Evolutionary conservation across 306 rosid genomes (phyloP), one percentile per base, ranked within the genome.

Genomic region (Fragaria nilgerrensis): DNA sequence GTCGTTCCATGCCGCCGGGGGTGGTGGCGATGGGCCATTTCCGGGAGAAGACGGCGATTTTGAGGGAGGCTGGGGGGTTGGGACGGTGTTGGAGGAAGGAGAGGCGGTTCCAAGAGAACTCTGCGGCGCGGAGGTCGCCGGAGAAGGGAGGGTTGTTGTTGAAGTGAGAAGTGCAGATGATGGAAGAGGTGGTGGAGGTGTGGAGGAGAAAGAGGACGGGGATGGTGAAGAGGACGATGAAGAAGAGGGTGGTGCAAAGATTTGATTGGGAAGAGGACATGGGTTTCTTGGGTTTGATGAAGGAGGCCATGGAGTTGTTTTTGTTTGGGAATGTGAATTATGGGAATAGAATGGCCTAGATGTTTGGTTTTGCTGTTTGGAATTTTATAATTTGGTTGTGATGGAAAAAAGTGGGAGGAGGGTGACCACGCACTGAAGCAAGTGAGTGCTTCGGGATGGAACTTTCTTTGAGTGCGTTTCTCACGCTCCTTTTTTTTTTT

Each of bases 1-100:
- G 99, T 62, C 99, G 93, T 15, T 95, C 99, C 99, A 95, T 95
- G 84, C 99, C 99, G 0, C 99, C 99, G 0, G 99, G 99, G 14
- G 82, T 75, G 7, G 93, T 85, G 45, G 92, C 88, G 22, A 85
- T 86, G 3, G 99, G 99, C 99, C 99, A 95, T 83, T 95, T 95
- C 11, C 99, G 70, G 29, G 97, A 90, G 84, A 95, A 95, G 29
- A 92, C 99, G 1, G 97, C 97, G 62, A 95, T 85, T 80, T 87
- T 90, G 55, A 95, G 90, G 77, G 82, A 4, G 52, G 36, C 7
- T 15, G 78, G 36, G 0, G 87, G 86, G 9, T 92, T 78, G 22
- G 93, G 79, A 5, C 17, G 78, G 56, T 74, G 39, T 45, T 81
- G 79, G 17, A 63, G 41, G 56, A 90, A 92, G 5, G 78, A 6